A percentile compares a stretch with the other conserved stretches of the same genome.
phyloP scores from a whole-genome alignment of 768 basidiomycete genomes.

The Macrolepiota albuminosa region DNA sequence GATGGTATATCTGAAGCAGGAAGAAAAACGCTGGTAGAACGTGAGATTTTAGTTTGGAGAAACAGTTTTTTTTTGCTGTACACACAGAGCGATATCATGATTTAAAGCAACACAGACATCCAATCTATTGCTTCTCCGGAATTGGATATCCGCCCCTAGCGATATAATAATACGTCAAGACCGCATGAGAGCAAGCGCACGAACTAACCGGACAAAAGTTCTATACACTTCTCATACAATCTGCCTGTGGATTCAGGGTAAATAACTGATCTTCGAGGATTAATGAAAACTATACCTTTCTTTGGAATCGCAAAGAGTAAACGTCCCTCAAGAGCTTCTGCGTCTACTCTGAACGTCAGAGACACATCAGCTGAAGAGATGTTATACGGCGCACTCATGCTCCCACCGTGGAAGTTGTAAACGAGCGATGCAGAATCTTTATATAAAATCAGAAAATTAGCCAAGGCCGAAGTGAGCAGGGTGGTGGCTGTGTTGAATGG shows the following conservation, averaged over 20 bases:
- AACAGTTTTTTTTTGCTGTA: slow-evolving; percentile 1
- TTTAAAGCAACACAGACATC: slow-evolving; percentile 95
- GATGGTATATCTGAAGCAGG: slow-evolving; percentile 97
- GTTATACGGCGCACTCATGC: slow-evolving; percentile 13
- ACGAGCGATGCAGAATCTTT: neutral
- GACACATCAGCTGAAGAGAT: neutral
- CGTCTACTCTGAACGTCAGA: slow-evolving; percentile 35
- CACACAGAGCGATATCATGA: slow-evolving; percentile 90
- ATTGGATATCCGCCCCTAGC: slow-evolving; percentile 92
- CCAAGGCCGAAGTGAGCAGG: neutral
- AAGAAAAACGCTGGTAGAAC: slow-evolving; percentile 74
- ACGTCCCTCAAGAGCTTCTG: slow-evolving; percentile 79
- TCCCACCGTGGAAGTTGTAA: neutral
- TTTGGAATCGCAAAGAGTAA: slow-evolving; percentile 95
- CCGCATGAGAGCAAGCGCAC: neutral
- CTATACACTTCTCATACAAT: slow-evolving; percentile 85
- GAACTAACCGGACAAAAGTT: slow-evolving; percentile 71
- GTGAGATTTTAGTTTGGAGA: neutral
- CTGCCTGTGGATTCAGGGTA: slow-evolving; percentile 26
- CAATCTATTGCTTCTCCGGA: slow-evolving; percentile 78
- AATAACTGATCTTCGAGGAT: neutral
- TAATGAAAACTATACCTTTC: slow-evolving; percentile 60
- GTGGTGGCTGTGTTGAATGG: neutral
- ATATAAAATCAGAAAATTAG: neutral
- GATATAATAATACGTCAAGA: slow-evolving; percentile 7